Evolutionary conservation across 2,329 filamentous ascomycete genomes (phyloP).

Genomic region (Pseudogymnoascus sp.): DNA sequence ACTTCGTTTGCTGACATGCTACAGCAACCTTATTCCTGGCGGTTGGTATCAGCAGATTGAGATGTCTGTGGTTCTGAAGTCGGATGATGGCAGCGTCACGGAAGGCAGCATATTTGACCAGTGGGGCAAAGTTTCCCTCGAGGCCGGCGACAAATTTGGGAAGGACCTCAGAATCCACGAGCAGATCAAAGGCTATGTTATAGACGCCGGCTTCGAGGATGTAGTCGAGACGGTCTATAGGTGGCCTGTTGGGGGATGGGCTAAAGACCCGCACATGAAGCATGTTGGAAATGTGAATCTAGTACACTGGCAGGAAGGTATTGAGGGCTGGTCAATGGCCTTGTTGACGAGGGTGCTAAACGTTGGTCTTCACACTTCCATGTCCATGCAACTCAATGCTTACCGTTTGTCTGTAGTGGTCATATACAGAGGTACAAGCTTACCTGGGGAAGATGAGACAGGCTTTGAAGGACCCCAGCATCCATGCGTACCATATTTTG

Average conservation of each 20-base stretch:
- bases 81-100: conserved; percentile 39
- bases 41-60: conserved; percentile 30
- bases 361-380: conserved; percentile 11
- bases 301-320: conserved; percentile 19
- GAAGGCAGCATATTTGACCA: conserved; percentile 30
- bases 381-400: not conserved
- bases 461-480: conserved; percentile 12
- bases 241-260: conserved; percentile 29
- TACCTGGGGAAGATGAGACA: conserved; percentile 14
- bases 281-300: conserved; percentile 21
- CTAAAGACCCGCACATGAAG: conserved; percentile 23
- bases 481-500: conserved; percentile 19
- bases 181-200: conserved; percentile 18
- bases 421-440: conserved; percentile 12
- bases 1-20: conserved; percentile 19
- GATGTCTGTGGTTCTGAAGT: conserved; percentile 22
- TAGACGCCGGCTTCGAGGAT: conserved; percentile 26
- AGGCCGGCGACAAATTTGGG: conserved; percentile 30
- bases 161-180: conserved; percentile 30
- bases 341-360: conserved; percentile 19
- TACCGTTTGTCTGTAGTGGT: conserved; percentile 10
- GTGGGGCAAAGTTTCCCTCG: conserved; percentile 35
- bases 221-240: conserved; percentile 22
- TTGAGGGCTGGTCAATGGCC: conserved; percentile 22
- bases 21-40: conserved; percentile 30